Percentiles rank a stretch among this genome's conserved stretches.
Conservation (phyloP, 345 rosid species). For the Salix caprea region DNA sequence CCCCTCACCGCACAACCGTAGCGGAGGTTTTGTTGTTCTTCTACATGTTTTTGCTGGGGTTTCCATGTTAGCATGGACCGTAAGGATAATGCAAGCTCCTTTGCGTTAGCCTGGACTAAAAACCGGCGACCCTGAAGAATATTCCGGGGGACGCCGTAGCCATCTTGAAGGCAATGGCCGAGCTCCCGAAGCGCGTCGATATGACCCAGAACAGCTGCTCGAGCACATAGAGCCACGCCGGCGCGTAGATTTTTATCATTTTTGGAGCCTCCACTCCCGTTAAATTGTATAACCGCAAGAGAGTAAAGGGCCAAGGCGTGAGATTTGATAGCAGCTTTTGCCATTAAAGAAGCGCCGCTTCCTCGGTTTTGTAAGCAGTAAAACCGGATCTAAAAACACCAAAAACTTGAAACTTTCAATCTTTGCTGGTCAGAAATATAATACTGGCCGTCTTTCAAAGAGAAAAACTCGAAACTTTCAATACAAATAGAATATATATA, state of each 20-base stretch:
- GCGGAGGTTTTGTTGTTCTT: background rate
- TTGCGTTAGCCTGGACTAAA: constrained; percentile 54
- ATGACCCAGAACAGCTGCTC: constrained; percentile 59
- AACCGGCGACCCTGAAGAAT: constrained; percentile 47
- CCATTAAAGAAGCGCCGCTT: constrained; percentile 59
- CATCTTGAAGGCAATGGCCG: constrained; percentile 71
- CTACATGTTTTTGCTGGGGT: background rate
- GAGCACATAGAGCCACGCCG: constrained; percentile 56
- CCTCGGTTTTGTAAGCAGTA: constrained; percentile 47
- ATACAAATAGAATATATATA: too few species aligned
- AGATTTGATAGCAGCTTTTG: constrained; percentile 58
- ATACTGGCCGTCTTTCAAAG: background rate
- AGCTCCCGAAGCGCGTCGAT: constrained; percentile 60
- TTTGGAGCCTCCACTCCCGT: constrained; percentile 66
- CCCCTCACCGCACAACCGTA: background rate
- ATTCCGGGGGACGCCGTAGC: constrained; percentile 55
- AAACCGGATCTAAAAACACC: constrained; percentile 56
- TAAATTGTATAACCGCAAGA: constrained; percentile 59
- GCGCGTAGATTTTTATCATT: constrained; percentile 50
- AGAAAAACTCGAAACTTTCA: too few species aligned
- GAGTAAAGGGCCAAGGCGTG: constrained; percentile 59
- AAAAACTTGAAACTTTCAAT: background rate
- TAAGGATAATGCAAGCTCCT: constrained; percentile 43
- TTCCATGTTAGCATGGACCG: constrained; percentile 15
- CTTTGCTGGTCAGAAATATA: background rate